Evolutionary conservation across 2,329 filamentous ascomycete species (phyloP).

Genomic region (Trichoderma sp.): DNA sequence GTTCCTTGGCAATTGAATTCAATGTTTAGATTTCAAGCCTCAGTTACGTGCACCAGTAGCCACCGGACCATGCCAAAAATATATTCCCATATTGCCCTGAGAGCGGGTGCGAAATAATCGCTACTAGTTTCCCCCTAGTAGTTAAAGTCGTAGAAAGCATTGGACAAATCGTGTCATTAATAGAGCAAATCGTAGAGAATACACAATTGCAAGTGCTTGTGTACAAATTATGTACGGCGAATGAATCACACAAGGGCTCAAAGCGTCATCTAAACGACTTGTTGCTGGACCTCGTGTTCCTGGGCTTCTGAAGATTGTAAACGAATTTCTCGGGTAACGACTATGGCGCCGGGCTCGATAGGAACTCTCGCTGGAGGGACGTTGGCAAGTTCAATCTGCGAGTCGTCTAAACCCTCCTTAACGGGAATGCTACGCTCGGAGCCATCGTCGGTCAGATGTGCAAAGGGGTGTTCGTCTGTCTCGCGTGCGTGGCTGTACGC

Average conservation of each 20-base stretch:
- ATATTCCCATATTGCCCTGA: not conserved
- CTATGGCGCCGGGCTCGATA: slow-evolving; percentile 9
- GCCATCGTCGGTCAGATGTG: slow-evolving; percentile 13
- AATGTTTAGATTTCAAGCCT: not conserved
- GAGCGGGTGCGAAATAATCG: not conserved
- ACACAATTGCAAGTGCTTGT: not conserved
- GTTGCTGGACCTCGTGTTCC: slow-evolving; percentile 1
- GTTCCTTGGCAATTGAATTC: not conserved
- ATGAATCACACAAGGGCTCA: not conserved
- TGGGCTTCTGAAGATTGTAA: slow-evolving; percentile 8
- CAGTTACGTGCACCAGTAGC: not conserved
- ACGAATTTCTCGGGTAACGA: slow-evolving; percentile 24
- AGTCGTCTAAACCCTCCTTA: not conserved
- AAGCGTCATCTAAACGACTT: slow-evolving; percentile 1
- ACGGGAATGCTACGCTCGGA: slow-evolving; percentile 15
- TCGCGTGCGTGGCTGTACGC: slow-evolving; percentile 14
- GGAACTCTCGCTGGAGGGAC: not conserved
- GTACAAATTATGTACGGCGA: not conserved
- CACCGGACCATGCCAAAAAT: not conserved
- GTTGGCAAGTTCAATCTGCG: slow-evolving; percentile 18
- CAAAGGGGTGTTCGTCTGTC: slow-evolving; percentile 26
- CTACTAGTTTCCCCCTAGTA: not conserved
- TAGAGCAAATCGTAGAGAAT: not conserved
- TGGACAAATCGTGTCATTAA: not conserved
- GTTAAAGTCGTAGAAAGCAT: not conserved